Conservation (phyloP, 164 flowering plant genomes). For the Euptelea pleiosperma region DNA sequence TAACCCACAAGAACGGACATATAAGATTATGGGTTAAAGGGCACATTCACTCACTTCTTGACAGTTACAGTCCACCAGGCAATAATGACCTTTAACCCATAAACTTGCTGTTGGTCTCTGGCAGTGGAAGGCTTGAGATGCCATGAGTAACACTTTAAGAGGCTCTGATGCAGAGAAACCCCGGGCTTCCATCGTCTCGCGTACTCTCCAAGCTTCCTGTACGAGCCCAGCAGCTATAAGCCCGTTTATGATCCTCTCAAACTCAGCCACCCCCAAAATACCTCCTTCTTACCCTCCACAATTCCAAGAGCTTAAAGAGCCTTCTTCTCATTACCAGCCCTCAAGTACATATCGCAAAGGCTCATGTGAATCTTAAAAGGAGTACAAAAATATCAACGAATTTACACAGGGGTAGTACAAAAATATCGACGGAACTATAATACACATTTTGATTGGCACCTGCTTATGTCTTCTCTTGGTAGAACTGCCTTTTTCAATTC, state of each 20-base stretch:
- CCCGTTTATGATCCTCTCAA: conserved; percentile 59
- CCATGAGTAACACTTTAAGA: conserved; percentile 40
- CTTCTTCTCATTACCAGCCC: conserved; percentile 57
- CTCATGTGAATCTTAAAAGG: conserved; percentile 63
- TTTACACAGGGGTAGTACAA: too few species aligned
- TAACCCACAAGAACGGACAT: too few species aligned
- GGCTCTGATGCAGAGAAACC: conserved; percentile 50
- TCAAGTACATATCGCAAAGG: conserved; percentile 80
- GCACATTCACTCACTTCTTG: too few species aligned
- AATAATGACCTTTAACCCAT: too few species aligned
- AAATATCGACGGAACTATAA: too few species aligned
- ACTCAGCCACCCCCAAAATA: conserved; percentile 45
- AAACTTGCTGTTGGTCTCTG: conserved; percentile 24
- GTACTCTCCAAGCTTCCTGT: conserved; percentile 57
- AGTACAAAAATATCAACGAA: too few species aligned
- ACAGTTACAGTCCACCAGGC: too few species aligned
- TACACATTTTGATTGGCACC: too few species aligned
- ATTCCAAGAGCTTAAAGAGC: conserved; percentile 64
- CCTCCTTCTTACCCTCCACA: conserved; percentile 64
- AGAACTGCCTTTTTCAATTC: too few species aligned
- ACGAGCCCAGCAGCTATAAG: conserved; percentile 57
- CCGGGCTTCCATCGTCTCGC: conserved; percentile 48
- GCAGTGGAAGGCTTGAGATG: conserved; percentile 25
- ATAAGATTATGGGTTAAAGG: too few species aligned
- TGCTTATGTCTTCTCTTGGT: too few species aligned